phyloP scores from a whole-genome alignment of 257 asterid genomes.

The Verbena officinalis region DNA sequence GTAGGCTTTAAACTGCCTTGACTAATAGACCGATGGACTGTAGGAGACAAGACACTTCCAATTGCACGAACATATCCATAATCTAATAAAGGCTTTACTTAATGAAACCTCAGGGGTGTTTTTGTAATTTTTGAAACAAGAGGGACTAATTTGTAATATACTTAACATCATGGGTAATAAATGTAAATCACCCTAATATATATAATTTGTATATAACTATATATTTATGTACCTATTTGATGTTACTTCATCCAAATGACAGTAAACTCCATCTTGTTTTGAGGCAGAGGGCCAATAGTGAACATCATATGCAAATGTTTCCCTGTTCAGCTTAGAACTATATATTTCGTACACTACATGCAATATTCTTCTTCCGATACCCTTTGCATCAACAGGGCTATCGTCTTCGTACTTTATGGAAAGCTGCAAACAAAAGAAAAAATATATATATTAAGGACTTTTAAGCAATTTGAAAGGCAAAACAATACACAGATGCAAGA shows the following conservation, averaged over 20 bases:
- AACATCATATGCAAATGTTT: constrained; percentile 67
- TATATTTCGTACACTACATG: constrained; percentile 54
- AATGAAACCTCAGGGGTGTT: no score
- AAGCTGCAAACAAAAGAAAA: constrained; percentile 49
- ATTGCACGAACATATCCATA: no score
- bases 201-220: background rate
- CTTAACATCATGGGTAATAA: no score
- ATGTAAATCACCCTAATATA: no score
- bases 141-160: no score
- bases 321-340: constrained; percentile 41
- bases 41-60: no score
- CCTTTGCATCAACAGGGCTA: constrained; percentile 58
- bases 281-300: constrained; percentile 71
- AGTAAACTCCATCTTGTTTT: constrained; percentile 48
- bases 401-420: constrained; percentile 62
- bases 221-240: constrained; percentile 40
- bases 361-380: constrained; percentile 56
- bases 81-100: no score
- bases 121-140: no score
- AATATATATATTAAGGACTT: no score
- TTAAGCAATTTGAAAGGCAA: background rate
- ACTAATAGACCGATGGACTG: no score
- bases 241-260: constrained; percentile 53
- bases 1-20: no score
- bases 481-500: background rate